Percentiles rank a stretch among this genome's conserved stretches.
Evolutionary conservation across 176 grass and related monocot genomes (phyloP).

Genomic region (Lolium rigidum): DNA sequence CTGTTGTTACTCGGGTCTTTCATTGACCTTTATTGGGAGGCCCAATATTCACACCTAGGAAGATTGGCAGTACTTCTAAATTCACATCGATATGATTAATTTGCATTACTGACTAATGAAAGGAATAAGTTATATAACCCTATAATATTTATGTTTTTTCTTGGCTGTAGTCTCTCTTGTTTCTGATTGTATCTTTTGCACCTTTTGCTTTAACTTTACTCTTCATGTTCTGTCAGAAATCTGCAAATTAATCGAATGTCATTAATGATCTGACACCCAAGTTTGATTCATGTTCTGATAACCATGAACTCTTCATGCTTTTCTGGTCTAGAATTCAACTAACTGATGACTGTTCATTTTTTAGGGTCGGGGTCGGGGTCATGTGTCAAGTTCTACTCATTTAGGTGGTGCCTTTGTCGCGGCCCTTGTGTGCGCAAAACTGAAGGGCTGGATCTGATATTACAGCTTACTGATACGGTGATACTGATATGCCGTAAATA

Average conservation of each 20-base stretch:
- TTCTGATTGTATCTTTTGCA: neutral
- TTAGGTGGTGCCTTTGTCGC: slow-evolving; percentile 73
- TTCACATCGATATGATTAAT: neutral
- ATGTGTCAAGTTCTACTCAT: slow-evolving; percentile 58
- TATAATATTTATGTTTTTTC: slow-evolving; percentile 2
- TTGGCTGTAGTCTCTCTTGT: neutral
- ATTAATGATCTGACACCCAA: too few relatives aligned
- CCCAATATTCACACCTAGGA: neutral
- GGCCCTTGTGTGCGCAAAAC: slow-evolving; percentile 54
- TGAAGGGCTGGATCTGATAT: slow-evolving; percentile 71
- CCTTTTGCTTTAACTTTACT: neutral
- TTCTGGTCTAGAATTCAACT: neutral
- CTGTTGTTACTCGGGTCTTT: slow-evolving; percentile 22
- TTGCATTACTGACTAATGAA: neutral
- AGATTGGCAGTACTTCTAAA: neutral
- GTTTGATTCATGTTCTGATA: neutral
- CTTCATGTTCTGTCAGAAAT: too few relatives aligned
- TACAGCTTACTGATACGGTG: neutral
- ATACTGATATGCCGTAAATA: neutral
- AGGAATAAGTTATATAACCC: neutral
- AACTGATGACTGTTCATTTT: slow-evolving; percentile 19
- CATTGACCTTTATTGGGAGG: neutral
- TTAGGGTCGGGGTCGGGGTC: slow-evolving; percentile 48
- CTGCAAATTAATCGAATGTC: too few relatives aligned
- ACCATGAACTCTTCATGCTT: neutral